Percentiles rank a stretch among this genome's conserved stretches.
Conservation (phyloP, 352 stramenopile species). For the Phytophthora multivora region DNA sequence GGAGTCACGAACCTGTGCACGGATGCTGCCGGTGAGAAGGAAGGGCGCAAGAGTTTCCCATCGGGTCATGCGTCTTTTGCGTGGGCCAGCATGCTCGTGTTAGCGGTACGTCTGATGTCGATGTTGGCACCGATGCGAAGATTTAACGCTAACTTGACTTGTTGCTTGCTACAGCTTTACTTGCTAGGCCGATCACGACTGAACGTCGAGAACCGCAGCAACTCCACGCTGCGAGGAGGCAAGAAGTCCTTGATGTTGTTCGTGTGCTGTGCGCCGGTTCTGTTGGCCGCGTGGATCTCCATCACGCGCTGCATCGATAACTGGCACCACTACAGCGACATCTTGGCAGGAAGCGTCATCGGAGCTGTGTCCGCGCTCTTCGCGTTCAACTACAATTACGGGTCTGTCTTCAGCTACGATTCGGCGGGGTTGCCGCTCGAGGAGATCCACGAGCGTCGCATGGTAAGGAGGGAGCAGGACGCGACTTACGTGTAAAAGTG, state of each 20-base stretch:
- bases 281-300: conserved; percentile 72
- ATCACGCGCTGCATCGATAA: conserved; percentile 84
- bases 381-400: conserved; percentile 75
- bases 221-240: conserved; percentile 52
- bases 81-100: conserved; percentile 74
- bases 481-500: conserved; percentile 6
- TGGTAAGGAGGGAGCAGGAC: conserved; percentile 39
- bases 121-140: background rate
- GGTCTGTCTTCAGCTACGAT: conserved; percentile 66
- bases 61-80: conserved; percentile 80
- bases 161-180: conserved; percentile 47
- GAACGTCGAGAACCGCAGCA: conserved; percentile 60
- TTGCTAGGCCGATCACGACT: conserved; percentile 71
- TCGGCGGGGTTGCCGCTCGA: conserved; percentile 61
- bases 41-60: conserved; percentile 81
- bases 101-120: conserved; percentile 49
- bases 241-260: conserved; percentile 74
- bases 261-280: conserved; percentile 60
- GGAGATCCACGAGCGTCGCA: conserved; percentile 51
- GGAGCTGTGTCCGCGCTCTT: conserved; percentile 47
- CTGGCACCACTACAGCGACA: conserved; percentile 87
- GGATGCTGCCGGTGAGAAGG: conserved; percentile 59
- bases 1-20: conserved; percentile 78
- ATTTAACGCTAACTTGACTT: background rate
- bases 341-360: conserved; percentile 67